Base-by-base conservation (phyloP, 768 basidiomycete species). In the Leccinum imitatum region DNA sequence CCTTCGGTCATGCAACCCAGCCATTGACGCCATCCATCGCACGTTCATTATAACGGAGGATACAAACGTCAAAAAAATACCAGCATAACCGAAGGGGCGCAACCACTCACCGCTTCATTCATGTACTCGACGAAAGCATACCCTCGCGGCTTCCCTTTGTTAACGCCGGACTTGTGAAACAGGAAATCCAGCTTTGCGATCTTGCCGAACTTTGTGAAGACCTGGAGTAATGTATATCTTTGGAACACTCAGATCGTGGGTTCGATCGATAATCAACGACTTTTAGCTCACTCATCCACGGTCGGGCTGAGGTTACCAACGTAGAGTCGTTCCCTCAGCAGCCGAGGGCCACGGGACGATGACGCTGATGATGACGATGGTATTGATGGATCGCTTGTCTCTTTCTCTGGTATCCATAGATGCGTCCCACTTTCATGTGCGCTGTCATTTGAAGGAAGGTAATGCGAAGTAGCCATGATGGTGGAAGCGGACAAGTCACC, bases 51-150 rank as follows among this genome's bases (percentile, higher is more conserved):
- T 35, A 67, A 57, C 62, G 64, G 56, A 61, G 56, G 59, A 55
- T 54, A 64, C 61, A 63, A 50, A 60, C 60, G 71, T 74, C 67
- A 73, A 73, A 70, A 58, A 41, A 25, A 8, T 19, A 47, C 50
- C 41, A 53, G 59, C 63, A 67, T 44, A 57, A 66, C 65, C 67
- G 57, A 67, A 59, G 62, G 65, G 51, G 53, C 9, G 33, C 62
- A 25, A 25, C 21, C 54, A 87, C 91, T 80, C 76, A 98, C 96
- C 76, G 87, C 84, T 76, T 87, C 81, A 48, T 82, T 82, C 31
- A 80, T 80, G 68, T 87, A 98, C 76, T 98, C 93, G 35, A 99
- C 76, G 66, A 98, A 99, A 0, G 95, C 95, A 73, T 96, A 98
- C 6, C 97, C 96, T 13, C 95, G 81, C 1, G 97, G 95, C 72